Conservation (phyloP, 106 monocot species). For the Iris macrosiphon region DNA sequence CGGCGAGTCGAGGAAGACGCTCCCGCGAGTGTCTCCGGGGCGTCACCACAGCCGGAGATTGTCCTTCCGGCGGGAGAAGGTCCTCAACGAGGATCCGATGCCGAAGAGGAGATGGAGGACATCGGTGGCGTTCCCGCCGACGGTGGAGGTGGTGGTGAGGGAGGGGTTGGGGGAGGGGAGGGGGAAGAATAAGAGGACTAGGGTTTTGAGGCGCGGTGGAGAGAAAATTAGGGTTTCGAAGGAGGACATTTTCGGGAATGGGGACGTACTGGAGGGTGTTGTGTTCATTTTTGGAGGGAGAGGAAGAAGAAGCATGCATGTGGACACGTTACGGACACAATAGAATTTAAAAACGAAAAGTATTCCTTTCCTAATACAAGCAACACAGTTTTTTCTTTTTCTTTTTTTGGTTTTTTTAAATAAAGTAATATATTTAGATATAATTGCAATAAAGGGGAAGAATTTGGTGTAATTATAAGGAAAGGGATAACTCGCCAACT, state of each 20-base stretch:
- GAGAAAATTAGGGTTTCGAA: conserved; percentile 1
- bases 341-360: no score
- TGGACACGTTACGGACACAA: no score
- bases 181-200: conserved; percentile 1
- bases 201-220: conserved; percentile 2
- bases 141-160: background rate
- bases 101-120: conserved; percentile 64
- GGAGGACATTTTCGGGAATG: conserved; percentile 1
- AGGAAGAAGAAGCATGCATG: no score
- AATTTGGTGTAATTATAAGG: no score
- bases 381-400: no score
- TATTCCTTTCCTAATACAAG: no score
- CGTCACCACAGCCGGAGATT: conserved; percentile 62
- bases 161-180: conserved; percentile 1
- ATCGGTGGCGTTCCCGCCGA: conserved; percentile 3
- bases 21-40: conserved; percentile 20
- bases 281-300: no score
- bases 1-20: conserved; percentile 47
- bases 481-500: no score
- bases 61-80: conserved; percentile 29
- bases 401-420: no score
- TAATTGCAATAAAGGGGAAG: no score
- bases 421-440: no score
- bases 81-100: conserved; percentile 47
- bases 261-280: no score